Base-by-base conservation (phyloP, 2,329 filamentous ascomycete species). In the Colletotrichum sp. region DNA sequence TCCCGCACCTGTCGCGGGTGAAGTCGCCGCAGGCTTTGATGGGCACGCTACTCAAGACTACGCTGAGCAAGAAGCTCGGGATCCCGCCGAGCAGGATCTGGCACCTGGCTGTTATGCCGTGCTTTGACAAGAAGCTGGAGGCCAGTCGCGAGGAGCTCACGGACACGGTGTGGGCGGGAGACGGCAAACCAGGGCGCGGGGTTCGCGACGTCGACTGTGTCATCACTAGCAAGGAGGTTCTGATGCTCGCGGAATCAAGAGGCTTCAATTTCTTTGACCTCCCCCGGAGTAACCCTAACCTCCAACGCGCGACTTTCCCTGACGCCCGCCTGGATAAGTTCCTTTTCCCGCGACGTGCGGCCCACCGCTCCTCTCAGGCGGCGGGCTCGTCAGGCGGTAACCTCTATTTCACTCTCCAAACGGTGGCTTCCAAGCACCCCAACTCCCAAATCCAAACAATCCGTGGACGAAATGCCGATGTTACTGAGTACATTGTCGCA, bases 51-150 rank as follows among this genome's bases (percentile, higher is more conserved):
- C 84, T 99, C 71, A 99, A 99, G 85, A 96, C 95, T 1, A 91
- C 94, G 1, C 86, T 99, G 43, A 95, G 94, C 83, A 92, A 91
- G 78, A 90, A 87, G 68, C 89, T 96, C 76, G 91, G 91, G 38
- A 92, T 98, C 64, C 85, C 93, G 1, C 94, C 96, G 0, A 92
- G 93, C 77, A 92, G 93, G 79, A 96, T 99, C 82, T 99, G 96
- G 95, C 96, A 98, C 84, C 85, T 98, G 69, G 95, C 96, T 14
- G 90, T 99, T 61, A 99, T 99, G 97, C 97, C 97, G 24, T 99
- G 97, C 84, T 98, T 99, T 83, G 97, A 99, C 84, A 99, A 99
- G 88, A 99, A 99, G 84, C 90, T 99, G 32, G 97, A 99, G 86
- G 97, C 97, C 8, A 98, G 96, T 79, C 93, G 97, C 69, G 94